phyloP scores from a whole-genome alignment of 768 basidiomycete species.

The Kwoniella botswanensis region DNA sequence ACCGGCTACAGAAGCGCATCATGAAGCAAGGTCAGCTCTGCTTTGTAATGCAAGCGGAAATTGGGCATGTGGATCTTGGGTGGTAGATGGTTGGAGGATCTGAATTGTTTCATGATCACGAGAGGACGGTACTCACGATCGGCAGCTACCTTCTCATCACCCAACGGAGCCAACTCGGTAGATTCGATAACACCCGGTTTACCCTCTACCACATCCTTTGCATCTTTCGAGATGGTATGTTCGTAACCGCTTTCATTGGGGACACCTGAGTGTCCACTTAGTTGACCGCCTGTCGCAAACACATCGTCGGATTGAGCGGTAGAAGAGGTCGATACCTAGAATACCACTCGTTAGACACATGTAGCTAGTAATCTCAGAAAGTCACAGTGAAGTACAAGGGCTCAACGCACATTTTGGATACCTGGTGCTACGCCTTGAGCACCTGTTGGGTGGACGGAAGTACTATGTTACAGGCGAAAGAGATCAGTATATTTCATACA shows the following conservation, averaged over 20 bases:
- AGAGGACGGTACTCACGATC: slow-evolving; percentile 31
- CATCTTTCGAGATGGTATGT: slow-evolving; percentile 8
- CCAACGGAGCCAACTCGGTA: slow-evolving; percentile 37
- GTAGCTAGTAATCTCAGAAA: no score
- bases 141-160: slow-evolving; percentile 35
- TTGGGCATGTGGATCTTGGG: no score
- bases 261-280: slow-evolving; percentile 17
- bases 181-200: slow-evolving; percentile 33
- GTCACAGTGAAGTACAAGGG: no score
- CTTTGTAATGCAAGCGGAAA: no score
- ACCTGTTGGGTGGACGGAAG: slow-evolving; percentile 19
- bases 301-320: slow-evolving; percentile 15
- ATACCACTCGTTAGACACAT: not conserved
- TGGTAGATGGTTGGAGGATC: no score
- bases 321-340: slow-evolving; percentile 1
- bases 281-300: slow-evolving; percentile 15
- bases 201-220: slow-evolving; percentile 28
- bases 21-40: not conserved
- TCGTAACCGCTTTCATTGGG: slow-evolving; percentile 17
- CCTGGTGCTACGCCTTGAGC: slow-evolving; percentile 29
- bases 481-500: not conserved
- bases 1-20: slow-evolving; percentile 17
- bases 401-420: slow-evolving; percentile 29
- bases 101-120: no score
- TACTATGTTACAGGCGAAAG: not conserved